Base-by-base conservation (phyloP, 805 yeast genomes). In the Hanseniaspora singularis region DNA sequence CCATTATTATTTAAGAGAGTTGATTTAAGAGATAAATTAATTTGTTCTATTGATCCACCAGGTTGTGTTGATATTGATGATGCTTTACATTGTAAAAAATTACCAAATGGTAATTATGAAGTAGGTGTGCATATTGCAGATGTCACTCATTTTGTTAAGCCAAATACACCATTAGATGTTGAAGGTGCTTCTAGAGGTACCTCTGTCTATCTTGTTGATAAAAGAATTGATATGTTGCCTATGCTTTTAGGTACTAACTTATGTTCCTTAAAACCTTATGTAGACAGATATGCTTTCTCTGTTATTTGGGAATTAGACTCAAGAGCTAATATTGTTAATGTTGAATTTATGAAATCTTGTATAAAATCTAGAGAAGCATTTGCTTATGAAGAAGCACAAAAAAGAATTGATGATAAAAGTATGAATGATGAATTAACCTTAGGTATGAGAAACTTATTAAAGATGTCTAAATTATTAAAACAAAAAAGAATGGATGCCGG, bases 81-180 rank as follows among this genome's bases (percentile, higher is more conserved):
- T 68, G 98, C 99, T 1, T 69, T 92, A 40, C 99, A 92, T 60
- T 97, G 97, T 0, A 68, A 73, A 52, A 60, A 61, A 46, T 70
- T 92, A 41, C 87, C 95, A 1, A 92, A 92, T 61, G 98, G 98
- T 0, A 85, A 89, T 60, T 87, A 75, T 69, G 95, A 92, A 62
- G 95, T 92, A 49, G 99, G 99, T 58, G 99, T 92, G 26, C 99
- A 92, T 60, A 92, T 92, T 67, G 99, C 99, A 9, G 99, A 92
- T 65, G 99, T 92, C 26, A 85, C 97, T 1, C 95, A 92, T 65
- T 92, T 92, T 59, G 98, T 92, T 38, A 86, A 87, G 63, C 81
- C 98, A 0, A 81, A 79, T 52, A 86, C 96, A 3, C 79, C 97
- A 0, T 70, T 92, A 50, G 98, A 92, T 61, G 81, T 76, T 38